phyloP scores from a whole-genome alignment of 805 yeast species.

The Pichia eremophila region DNA sequence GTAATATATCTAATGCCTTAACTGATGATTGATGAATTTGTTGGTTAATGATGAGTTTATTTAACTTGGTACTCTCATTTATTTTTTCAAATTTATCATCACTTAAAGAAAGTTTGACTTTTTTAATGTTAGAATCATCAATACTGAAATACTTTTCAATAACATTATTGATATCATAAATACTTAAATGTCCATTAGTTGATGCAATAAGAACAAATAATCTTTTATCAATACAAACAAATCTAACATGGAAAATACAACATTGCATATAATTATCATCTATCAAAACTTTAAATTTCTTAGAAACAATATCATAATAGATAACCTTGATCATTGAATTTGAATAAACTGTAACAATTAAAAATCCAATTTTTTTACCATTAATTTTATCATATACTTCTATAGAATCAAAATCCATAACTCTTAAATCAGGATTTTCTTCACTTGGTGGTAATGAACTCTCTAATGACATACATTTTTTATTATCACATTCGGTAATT shows the following conservation, averaged over 20 bases:
- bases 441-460: constrained; percentile 46
- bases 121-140: neutral
- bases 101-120: neutral
- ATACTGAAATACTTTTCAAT: constrained; percentile 8
- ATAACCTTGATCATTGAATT: constrained; percentile 70
- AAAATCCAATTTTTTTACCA: constrained; percentile 29
- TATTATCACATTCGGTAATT: constrained; percentile 19
- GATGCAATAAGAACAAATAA: constrained; percentile 48
- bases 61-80: constrained; percentile 3
- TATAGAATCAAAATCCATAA: constrained; percentile 70
- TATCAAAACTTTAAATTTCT: constrained; percentile 34
- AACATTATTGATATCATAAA: constrained; percentile 43
- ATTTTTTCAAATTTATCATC: neutral
- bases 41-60: constrained; percentile 29
- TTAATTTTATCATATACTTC: constrained; percentile 23
- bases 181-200: constrained; percentile 71
- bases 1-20: constrained; percentile 40
- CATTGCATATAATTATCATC: constrained; percentile 57
- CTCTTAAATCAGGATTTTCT: constrained; percentile 70
- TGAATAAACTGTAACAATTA: constrained; percentile 69
- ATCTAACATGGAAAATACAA: constrained; percentile 59
- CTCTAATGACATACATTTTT: constrained; percentile 34
- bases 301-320: constrained; percentile 33
- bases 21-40: constrained; percentile 81
- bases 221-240: constrained; percentile 27